A percentile compares a stretch with the other conserved stretches of the same genome.
Evolutionary conservation across 2,329 filamentous ascomycete genomes (phyloP).

Genomic region (Sporothrix inflata): DNA sequence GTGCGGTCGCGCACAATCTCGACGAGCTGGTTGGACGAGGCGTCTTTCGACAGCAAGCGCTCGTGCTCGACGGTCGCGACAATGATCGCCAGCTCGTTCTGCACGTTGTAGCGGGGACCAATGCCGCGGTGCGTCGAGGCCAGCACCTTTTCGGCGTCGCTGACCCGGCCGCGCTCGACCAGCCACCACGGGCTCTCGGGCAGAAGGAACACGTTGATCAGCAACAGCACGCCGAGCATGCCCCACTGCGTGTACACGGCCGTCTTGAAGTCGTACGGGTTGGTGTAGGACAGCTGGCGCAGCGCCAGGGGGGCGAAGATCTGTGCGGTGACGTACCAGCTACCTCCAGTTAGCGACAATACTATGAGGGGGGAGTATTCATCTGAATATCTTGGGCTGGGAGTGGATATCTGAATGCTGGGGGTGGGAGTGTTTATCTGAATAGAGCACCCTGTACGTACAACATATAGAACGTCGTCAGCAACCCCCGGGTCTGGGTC

Average conservation of each 20-base stretch:
- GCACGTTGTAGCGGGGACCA: conserved; percentile 3
- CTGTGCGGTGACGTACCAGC: conserved; percentile 20
- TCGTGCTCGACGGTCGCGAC: conserved; percentile 23
- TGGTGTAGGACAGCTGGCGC: conserved; percentile 2
- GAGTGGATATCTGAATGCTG: too few relatives aligned
- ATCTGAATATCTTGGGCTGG: background rate
- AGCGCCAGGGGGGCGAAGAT: conserved; percentile 18
- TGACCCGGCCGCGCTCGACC: background rate
- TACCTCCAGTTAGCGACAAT: background rate
- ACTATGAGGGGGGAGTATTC: background rate
- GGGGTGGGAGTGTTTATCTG: background rate
- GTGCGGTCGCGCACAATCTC: conserved; percentile 18
- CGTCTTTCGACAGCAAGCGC: background rate
- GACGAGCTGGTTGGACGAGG: conserved; percentile 11
- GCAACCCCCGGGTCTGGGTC: conserved; percentile 12
- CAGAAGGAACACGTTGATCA: conserved; percentile 15
- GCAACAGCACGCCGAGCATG: conserved; percentile 5
- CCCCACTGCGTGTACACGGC: conserved; percentile 22
- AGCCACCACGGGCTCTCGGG: background rate
- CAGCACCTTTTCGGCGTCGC: background rate
- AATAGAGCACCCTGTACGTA: background rate
- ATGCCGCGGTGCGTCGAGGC: background rate
- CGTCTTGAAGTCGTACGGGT: conserved; percentile 22
- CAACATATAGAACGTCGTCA: conserved; percentile 14
- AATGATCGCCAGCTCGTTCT: conserved; percentile 16